Evolutionary conservation across 2,329 filamentous ascomycete species (phyloP).

Genomic region (Penicillium hesseltinei): DNA sequence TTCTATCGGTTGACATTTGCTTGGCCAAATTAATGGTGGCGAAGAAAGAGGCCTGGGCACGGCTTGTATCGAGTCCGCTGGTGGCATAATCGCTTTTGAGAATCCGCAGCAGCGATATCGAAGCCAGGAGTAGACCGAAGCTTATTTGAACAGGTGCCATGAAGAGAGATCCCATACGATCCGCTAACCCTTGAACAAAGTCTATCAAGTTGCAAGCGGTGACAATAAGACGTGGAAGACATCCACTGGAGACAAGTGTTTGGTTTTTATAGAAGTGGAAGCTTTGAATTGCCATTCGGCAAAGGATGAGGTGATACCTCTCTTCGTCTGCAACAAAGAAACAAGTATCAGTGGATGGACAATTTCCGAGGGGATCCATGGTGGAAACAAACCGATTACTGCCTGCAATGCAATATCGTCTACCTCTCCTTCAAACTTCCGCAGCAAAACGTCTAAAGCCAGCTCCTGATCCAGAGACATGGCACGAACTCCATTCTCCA

Average conservation of each 20-base stretch:
- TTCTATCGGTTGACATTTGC: conserved; percentile 38
- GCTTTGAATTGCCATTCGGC: conserved; percentile 35
- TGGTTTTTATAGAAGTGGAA: conserved; percentile 40
- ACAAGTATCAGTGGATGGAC: conserved; percentile 2
- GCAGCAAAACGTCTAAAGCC: conserved; percentile 37
- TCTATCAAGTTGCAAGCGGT: conserved; percentile 35
- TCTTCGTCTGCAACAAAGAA: conserved; percentile 28
- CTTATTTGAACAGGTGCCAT: conserved; percentile 30
- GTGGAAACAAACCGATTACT: conserved; percentile 28
- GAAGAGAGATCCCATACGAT: conserved; percentile 20
- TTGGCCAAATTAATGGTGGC: conserved; percentile 40
- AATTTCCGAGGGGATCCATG: neutral
- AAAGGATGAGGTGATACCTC: conserved; percentile 29
- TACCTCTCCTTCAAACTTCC: conserved; percentile 37
- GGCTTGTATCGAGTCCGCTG: conserved; percentile 33
- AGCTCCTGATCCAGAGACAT: conserved; percentile 42
- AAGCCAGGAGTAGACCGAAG: conserved; percentile 33
- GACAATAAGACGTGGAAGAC: conserved; percentile 26
- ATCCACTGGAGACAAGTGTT: conserved; percentile 26
- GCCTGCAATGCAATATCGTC: conserved; percentile 37
- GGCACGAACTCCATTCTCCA: conserved; percentile 40
- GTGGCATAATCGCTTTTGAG: conserved; percentile 35
- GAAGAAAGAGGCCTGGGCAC: conserved; percentile 37
- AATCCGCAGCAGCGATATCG: conserved; percentile 36
- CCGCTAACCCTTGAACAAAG: conserved; percentile 24